phyloP scores from a whole-genome alignment of 176 grass and related monocot genomes.

The Oropetium thomaeum region DNA sequence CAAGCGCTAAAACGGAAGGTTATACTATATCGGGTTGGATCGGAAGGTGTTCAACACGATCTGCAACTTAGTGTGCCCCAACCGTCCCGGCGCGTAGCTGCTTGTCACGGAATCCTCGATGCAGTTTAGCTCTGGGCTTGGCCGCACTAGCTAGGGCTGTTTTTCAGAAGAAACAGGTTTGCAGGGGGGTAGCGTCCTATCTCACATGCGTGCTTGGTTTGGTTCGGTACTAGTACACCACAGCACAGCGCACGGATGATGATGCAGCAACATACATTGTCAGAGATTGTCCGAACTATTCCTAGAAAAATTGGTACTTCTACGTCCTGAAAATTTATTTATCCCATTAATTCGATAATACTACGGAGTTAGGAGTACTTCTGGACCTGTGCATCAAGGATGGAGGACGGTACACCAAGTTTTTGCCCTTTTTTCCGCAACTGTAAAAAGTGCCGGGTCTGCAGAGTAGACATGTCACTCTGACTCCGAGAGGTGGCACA shows the following conservation, averaged over 20 bases:
- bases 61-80: slow-evolving; percentile 7
- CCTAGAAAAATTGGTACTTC: not conserved
- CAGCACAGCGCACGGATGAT: not conserved
- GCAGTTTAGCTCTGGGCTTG: slow-evolving; percentile 17
- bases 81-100: slow-evolving; percentile 30
- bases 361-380: not conserved
- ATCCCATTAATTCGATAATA: not conserved
- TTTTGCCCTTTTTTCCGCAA: not conserved
- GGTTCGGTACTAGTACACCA: too few species aligned
- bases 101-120: slow-evolving; percentile 47
- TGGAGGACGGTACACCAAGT: not conserved
- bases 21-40: slow-evolving; percentile 2
- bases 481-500: not conserved
- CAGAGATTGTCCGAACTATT: not conserved
- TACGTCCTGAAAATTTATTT: not conserved
- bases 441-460: not conserved
- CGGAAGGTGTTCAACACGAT: slow-evolving; percentile 15
- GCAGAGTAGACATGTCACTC: not conserved
- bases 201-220: slow-evolving; percentile 6
- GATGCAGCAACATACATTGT: slow-evolving; percentile 8
- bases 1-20: slow-evolving; percentile 38
- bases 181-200: not conserved
- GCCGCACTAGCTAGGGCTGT: slow-evolving; percentile 24
- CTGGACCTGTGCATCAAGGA: not conserved
- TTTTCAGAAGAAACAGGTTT: slow-evolving; percentile 26